phyloP scores from a whole-genome alignment of 345 rosid species.

The Acer negundo region DNA sequence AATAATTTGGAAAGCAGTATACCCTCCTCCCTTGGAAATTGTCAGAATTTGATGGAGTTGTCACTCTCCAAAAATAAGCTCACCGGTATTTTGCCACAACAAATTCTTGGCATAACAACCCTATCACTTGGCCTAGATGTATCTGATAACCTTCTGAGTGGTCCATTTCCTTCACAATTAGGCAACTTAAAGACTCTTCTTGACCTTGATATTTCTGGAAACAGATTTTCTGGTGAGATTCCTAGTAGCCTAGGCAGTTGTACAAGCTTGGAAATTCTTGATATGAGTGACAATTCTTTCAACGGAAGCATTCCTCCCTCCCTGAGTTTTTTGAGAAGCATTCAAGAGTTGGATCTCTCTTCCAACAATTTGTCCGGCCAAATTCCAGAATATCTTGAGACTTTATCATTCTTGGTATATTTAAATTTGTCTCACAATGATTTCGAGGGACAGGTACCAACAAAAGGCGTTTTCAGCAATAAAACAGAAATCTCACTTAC shows the following conservation, averaged over 20 bases:
- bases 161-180: constrained; percentile 10
- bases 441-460: not conserved
- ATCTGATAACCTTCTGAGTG: constrained; percentile 1
- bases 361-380: too few species aligned
- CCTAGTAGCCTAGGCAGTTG: too few species aligned
- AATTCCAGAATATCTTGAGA: too few species aligned
- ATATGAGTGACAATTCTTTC: too few species aligned
- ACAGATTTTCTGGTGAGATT: constrained; percentile 3
- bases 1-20: constrained; percentile 14
- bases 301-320: too few species aligned
- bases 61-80: not conserved
- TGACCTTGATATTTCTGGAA: too few species aligned
- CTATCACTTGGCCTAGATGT: not conserved
- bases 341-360: too few species aligned
- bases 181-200: not conserved
- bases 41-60: not conserved
- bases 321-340: too few species aligned
- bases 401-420: too few species aligned
- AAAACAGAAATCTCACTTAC: not conserved
- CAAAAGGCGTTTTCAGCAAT: not conserved
- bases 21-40: constrained; percentile 10
- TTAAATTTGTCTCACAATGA: not conserved
- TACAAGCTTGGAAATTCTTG: too few species aligned
- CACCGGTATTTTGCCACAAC: constrained; percentile 13
- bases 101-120: not conserved